Conservation (phyloP, 148 eudicot species). For the Rhododendron molle region DNA sequence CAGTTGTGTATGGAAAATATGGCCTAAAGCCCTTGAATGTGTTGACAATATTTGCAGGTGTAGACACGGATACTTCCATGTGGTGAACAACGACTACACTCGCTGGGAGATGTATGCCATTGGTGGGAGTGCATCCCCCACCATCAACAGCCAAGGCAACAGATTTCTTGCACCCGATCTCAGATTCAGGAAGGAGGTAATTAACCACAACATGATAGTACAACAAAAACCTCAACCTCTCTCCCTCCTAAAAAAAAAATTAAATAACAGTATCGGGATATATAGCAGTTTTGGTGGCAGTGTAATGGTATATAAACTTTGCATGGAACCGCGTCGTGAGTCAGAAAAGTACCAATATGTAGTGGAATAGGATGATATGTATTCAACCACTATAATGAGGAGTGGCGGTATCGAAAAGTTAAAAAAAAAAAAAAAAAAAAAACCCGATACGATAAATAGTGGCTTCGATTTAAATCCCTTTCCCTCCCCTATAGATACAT, state of each 20-base stretch:
- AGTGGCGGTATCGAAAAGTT: no score
- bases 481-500: not conserved
- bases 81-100: slow-evolving; percentile 74
- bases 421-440: no score
- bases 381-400: no score
- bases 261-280: no score
- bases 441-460: no score
- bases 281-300: no score
- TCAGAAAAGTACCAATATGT: no score
- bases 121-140: slow-evolving; percentile 73
- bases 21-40: not conserved
- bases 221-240: not conserved
- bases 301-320: no score
- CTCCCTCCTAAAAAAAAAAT: no score
- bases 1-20: no score
- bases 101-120: slow-evolving; percentile 84
- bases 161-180: slow-evolving; percentile 58
- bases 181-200: slow-evolving; percentile 54
- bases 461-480: not conserved
- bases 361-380: no score
- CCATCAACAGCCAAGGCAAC: slow-evolving; percentile 76
- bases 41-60: slow-evolving; percentile 35
- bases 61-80: slow-evolving; percentile 74
- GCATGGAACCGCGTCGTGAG: no score
- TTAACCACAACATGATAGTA: not conserved